A percentile compares a stretch with the other conserved stretches of the same genome.
These are phyloP conservation scores for Dendrobium huoshanense DNA, from an alignment of 106 monocot species.

Conservation along the genomic window DNA sequence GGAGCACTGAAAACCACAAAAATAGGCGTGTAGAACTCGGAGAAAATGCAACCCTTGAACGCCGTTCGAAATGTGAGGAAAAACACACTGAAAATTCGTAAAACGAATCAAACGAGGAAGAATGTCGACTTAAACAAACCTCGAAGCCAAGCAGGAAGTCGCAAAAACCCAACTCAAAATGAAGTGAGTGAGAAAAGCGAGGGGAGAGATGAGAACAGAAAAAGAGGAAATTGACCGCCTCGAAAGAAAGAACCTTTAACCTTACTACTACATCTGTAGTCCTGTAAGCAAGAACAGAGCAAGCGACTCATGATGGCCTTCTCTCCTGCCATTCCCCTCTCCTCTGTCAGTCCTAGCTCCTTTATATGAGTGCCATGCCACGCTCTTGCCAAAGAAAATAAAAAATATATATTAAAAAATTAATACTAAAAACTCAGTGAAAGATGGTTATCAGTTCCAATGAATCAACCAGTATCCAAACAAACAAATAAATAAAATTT, in stretches of 20 bases:
- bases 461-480: too few species aligned
- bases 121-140: neutral
- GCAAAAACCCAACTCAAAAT: too few species aligned
- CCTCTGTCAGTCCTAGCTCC: neutral
- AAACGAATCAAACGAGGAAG: neutral
- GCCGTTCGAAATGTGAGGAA: neutral
- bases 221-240: neutral
- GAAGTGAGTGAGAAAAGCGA: neutral
- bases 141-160: neutral
- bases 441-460: too few species aligned
- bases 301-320: neutral
- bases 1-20: constrained; percentile 5
- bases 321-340: neutral
- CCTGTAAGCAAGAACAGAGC: neutral
- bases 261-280: neutral
- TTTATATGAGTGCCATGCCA: neutral
- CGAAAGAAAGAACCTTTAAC: neutral
- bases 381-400: too few species aligned
- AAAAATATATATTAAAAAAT: too few species aligned
- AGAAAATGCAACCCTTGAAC: neutral
- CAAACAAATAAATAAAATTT: too few species aligned
- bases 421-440: too few species aligned
- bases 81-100: neutral
- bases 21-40: neutral
- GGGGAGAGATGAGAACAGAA: neutral